Evolutionary conservation across 352 stramenopile genomes (phyloP), one percentile per base, ranked within the genome.

Genomic region (Globisporangium cederbergense): DNA sequence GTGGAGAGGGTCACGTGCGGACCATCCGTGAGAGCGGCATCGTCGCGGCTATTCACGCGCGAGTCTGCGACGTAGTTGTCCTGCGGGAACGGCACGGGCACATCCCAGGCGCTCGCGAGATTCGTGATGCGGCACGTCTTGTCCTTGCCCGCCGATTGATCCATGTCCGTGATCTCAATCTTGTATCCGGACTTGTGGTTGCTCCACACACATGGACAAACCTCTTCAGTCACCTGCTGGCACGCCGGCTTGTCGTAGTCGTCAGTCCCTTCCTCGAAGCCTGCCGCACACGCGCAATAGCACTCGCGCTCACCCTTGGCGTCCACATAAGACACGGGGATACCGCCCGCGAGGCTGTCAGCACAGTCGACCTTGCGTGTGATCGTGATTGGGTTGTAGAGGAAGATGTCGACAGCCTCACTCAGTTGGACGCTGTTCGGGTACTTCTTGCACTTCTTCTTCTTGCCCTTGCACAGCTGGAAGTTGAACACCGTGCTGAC

Each of bases 351-450:
- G 42, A 89, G 53, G 13, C n/a, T 40, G 5, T 67, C 14, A 1
- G 50, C 62, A 45, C 82, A 91, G 14, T 82, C 52, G 22, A 81
- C 30, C 7, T 68, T 71, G 0, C 77, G 75, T 8, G 65, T 67
- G 38, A 85, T 64, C 9, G 66, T 74, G 66, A 86, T 84, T 55
- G 82, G 79, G 36, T 88, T 87, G 73, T 86, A 89, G 70, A 84
- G 71, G 67, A 81, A 89, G 43, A 91, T 59, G 28, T 89, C 77
- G 1, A 76, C 69, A 0, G 46, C 53, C 10, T 83, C 61, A 6
- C 54, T 11, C 8, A 89, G 54, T 25, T 74, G 25, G 57, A 87
- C 65, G 52, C 62, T 76, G 34, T 81, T 75, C 25, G 73, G 58
- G 54, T 70, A 85, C 10, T 58, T 46, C 40, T 63, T 54, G 28